Conservation (phyloP, 202 grass and related monocot genomes). For the Sporobolus alterniflorus region DNA sequence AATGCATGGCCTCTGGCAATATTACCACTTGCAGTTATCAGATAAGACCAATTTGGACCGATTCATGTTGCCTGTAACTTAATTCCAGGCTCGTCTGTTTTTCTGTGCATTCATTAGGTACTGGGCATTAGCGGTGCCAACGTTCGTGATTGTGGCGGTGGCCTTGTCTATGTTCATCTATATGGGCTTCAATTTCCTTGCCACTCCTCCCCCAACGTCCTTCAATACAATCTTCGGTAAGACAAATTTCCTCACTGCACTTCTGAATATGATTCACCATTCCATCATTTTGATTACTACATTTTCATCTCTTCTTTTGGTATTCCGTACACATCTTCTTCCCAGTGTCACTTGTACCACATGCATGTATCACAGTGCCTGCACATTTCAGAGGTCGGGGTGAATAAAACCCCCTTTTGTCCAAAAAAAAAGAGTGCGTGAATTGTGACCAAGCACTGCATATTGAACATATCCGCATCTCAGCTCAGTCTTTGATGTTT, state of each 20-base stretch:
- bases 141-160: slow-evolving; percentile 64
- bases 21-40: neutral
- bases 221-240: slow-evolving; percentile 72
- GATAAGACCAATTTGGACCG: neutral
- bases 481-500: neutral
- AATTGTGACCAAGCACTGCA: neutral
- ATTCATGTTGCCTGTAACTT: neutral
- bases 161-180: slow-evolving; percentile 60
- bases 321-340: neutral
- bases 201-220: slow-evolving; percentile 62
- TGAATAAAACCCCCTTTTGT: no score
- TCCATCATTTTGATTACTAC: neutral
- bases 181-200: slow-evolving; percentile 79
- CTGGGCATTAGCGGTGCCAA: slow-evolving; percentile 82
- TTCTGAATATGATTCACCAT: no score
- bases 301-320: neutral
- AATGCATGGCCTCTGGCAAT: neutral
- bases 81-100: neutral
- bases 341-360: neutral
- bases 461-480: neutral
- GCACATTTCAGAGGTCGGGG: no score
- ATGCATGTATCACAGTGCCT: neutral
- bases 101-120: slow-evolving; percentile 47
- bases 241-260: neutral
- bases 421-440: no score